Evolutionary conservation across 768 basidiomycete species (phyloP).

Genomic region (Serendipita sp.): DNA sequence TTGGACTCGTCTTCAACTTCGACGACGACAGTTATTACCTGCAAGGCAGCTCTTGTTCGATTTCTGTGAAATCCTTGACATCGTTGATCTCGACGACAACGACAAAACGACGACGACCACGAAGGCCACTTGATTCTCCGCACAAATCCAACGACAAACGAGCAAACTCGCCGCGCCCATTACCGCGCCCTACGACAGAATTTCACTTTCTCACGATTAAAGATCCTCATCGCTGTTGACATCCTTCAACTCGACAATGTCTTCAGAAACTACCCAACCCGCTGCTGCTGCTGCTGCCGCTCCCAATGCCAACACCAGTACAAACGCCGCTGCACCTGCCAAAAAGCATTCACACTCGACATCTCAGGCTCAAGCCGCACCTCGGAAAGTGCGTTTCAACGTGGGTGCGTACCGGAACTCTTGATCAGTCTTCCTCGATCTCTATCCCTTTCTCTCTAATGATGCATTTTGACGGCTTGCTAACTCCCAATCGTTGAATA

Average conservation of each 20-base stretch:
- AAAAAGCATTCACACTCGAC: slow-evolving; percentile 34
- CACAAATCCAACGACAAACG: no score
- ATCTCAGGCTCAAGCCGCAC: slow-evolving; percentile 36
- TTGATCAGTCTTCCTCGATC: neutral
- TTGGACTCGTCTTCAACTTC: no score
- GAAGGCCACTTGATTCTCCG: no score
- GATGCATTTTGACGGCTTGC: neutral
- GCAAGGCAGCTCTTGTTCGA: no score
- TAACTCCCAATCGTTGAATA: slow-evolving; percentile 15
- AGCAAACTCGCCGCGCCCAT: no score
- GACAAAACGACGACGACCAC: no score
- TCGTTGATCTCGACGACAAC: no score
- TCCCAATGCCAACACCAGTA: neutral
- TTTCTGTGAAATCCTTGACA: no score
- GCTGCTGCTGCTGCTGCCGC: neutral
- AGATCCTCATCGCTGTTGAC: no score
- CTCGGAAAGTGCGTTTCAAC: slow-evolving; percentile 79
- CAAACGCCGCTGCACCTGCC: slow-evolving; percentile 13
- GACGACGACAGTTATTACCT: no score
- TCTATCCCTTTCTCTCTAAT: neutral
- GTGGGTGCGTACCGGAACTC: slow-evolving; percentile 35
- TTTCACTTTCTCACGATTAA: no score
- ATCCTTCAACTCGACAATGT: neutral
- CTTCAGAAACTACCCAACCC: neutral
- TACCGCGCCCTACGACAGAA: no score